Percentiles rank a stretch among this genome's conserved stretches.
Conservation (phyloP, 345 rosid genomes). For the Erodium maritimum region DNA sequence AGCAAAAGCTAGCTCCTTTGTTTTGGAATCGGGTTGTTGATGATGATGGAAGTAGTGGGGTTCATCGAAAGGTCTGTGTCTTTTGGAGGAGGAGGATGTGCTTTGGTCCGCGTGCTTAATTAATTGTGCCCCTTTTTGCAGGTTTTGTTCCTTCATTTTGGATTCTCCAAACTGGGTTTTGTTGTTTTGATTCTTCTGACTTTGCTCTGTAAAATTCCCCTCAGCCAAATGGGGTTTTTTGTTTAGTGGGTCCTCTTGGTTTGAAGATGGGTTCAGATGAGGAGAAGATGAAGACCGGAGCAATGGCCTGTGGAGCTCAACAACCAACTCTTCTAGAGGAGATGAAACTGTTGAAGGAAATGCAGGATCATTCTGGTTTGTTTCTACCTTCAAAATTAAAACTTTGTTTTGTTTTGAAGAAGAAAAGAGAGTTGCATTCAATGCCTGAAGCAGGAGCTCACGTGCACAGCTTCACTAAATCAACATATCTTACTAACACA, state of each 20-base stretch:
- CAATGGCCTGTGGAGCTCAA: conserved; percentile 22
- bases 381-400: conserved; percentile 3
- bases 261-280: conserved; percentile 38
- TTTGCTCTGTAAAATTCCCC: conserved; percentile 9
- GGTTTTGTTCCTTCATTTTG: conserved; percentile 50
- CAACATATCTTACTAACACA: background rate
- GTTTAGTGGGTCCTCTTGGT: conserved; percentile 5
- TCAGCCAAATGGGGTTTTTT: conserved; percentile 7
- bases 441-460: no score
- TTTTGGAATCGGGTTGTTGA: conserved; percentile 16
- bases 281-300: conserved; percentile 50
- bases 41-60: conserved; percentile 6
- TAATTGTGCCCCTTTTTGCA: conserved; percentile 34
- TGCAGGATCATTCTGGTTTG: conserved; percentile 84
- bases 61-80: no score
- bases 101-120: conserved; percentile 48
- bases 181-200: conserved; percentile 24
- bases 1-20: background rate
- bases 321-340: conserved; percentile 55
- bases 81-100: conserved; percentile 2
- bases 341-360: conserved; percentile 83
- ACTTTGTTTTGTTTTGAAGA: conserved; percentile 4
- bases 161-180: conserved; percentile 22
- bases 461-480: background rate
- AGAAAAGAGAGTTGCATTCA: background rate